Conservation (phyloP, 1,284 basidiomycete genomes). For the Boletus mariae region DNA sequence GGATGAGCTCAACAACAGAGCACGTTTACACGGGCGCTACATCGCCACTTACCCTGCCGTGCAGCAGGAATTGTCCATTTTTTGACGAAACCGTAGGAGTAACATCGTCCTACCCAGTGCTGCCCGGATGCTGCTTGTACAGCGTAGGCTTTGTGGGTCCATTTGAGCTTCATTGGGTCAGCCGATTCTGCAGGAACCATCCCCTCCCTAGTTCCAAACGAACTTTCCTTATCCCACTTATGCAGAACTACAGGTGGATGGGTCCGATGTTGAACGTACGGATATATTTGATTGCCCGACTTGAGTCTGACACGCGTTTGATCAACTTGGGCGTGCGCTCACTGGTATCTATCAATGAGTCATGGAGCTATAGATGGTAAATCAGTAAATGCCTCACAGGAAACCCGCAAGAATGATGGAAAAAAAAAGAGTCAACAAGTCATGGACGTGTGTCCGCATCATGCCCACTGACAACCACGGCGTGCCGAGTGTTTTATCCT, state of each 20-base stretch:
- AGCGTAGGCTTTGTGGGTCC: neutral
- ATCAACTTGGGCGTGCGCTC: no score
- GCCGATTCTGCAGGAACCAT: neutral
- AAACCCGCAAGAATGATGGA: neutral
- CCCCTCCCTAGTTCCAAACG: neutral
- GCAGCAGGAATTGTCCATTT: neutral
- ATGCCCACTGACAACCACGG: neutral
- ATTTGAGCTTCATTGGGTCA: neutral
- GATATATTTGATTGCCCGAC: neutral
- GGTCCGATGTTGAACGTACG: neutral
- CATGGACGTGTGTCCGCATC: neutral
- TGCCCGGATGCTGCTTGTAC: neutral
- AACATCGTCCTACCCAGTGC: neutral
- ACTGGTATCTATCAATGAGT: neutral
- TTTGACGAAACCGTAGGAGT: neutral
- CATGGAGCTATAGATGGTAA: neutral
- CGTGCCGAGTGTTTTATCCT: neutral
- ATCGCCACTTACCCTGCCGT: neutral
- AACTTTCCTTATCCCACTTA: neutral
- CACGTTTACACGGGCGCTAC: neutral
- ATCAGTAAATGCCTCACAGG: neutral
- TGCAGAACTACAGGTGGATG: neutral
- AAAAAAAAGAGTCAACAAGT: neutral
- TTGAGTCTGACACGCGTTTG: neutral
- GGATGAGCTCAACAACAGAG: neutral